These are phyloP conservation scores for Trichoderma polysporum DNA, from an alignment of 2,329 filamentous ascomycete genomes.

Conservation along the genomic window DNA sequence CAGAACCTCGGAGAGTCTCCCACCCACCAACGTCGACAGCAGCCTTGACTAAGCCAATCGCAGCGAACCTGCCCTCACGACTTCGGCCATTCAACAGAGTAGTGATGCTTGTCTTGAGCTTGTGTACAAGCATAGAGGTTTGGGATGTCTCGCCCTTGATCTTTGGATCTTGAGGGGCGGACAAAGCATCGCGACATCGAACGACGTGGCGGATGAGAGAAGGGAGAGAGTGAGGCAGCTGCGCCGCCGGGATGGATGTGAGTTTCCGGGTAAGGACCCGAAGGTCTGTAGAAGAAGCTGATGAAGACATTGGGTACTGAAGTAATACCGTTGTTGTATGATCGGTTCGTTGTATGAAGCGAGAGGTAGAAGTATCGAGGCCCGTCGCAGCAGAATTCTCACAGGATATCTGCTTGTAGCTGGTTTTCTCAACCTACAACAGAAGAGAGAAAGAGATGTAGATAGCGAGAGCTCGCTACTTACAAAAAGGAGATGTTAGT, in stretches of 20 bases:
- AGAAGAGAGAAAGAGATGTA: neutral
- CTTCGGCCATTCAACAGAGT: constrained; percentile 76
- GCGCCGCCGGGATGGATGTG: constrained; percentile 66
- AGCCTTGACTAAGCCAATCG: constrained; percentile 75
- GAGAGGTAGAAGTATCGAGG: neutral
- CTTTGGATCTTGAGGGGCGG: constrained; percentile 59
- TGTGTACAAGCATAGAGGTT: constrained; percentile 70
- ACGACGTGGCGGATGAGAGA: constrained; percentile 63
- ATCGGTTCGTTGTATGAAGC: neutral
- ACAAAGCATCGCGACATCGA: constrained; percentile 60
- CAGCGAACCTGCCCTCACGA: constrained; percentile 72
- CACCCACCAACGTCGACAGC: constrained; percentile 80
- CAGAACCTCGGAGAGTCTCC: constrained; percentile 72
- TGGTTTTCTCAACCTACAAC: neutral
- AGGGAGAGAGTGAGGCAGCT: constrained; percentile 72
- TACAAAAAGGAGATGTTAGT: neutral
- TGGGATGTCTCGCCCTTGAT: constrained; percentile 64
- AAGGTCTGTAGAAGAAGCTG: constrained; percentile 54
- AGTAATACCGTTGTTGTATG: neutral
- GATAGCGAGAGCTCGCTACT: neutral
- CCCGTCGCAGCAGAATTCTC: neutral
- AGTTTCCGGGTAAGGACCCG: constrained; percentile 67
- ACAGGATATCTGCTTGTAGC: neutral
- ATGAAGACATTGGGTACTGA: neutral
- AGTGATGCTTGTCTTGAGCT: constrained; percentile 74